Base-by-base conservation (phyloP, 78 protist genomes). In the Isochrysis galbana region DNA sequence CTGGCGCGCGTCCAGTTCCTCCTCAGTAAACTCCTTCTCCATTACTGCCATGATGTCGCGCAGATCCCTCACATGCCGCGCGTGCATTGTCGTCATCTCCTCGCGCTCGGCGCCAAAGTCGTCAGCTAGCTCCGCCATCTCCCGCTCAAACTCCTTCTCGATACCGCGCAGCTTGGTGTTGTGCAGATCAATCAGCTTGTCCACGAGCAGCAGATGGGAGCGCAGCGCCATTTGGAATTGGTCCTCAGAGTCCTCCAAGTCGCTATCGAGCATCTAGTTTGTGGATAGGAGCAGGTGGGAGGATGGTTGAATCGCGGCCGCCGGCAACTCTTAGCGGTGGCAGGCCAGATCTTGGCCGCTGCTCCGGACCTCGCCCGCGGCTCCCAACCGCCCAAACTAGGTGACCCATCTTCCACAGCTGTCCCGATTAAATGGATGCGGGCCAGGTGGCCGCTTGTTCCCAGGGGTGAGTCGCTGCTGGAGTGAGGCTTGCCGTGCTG, bases 161-260 rank as follows among this genome's bases (percentile, higher is more conserved):
- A 96, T 90, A 39, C 80, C 70, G 22, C 87, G 38, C 42, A 92
- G 14, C 2, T 93, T 61, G 44, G 2, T 2, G 41, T 69, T 45
- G 38, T 95, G 95, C 34, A 96, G 87, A 3, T 92, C 96, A 1
- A 96, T 93, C 48, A 96, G 94, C 38, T 36, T 0, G 61, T 95
- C 96, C 29, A 95, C 88, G 45, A 90, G 51, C 54, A 47, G 90
- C 67, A 96, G 90, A 44, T 96, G 96, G 29, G 94, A 46, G 17
- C 96, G 94, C 42, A 96, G 93, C 26, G 96, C 94, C 86, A 47
- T 94, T 78, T 95, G 96, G 67, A 95, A 96, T 95, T 96, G 97
- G 42, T 95, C 96, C 90, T 95, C 97, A 17, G 95, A 90, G 25
- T 96, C 97, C 25, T 93, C 95, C n/a, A 96, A 80, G 89, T 96